phyloP scores from a whole-genome alignment of 2,329 filamentous ascomycete species.

The Aspergillus sp. region DNA sequence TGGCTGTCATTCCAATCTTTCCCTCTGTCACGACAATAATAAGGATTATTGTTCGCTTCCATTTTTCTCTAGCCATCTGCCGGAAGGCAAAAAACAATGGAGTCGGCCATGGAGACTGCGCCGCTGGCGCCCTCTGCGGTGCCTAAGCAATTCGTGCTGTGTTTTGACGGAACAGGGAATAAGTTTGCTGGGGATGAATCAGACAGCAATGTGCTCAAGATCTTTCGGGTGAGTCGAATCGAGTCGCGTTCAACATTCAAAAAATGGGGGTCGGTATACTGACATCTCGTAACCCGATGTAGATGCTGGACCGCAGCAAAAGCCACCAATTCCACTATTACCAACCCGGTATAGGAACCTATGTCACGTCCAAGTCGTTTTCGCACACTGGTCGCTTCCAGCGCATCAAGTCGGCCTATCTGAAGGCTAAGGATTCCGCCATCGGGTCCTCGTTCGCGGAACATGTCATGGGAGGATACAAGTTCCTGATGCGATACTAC shows the following conservation, averaged over 20 bases:
- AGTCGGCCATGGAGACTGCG: conserved; percentile 7
- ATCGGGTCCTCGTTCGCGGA: conserved; percentile 66
- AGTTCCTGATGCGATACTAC: conserved; percentile 63
- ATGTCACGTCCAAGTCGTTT: conserved; percentile 1
- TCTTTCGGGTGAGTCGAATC: conserved; percentile 32
- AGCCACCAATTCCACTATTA: conserved; percentile 4
- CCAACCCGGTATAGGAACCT: conserved; percentile 3
- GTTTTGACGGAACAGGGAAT: conserved; percentile 40
- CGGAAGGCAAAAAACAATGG: neutral
- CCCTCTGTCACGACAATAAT: neutral
- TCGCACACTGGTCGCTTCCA: conserved; percentile 17
- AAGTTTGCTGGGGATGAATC: conserved; percentile 37
- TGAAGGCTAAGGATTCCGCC: conserved; percentile 33
- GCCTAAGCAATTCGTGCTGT: conserved; percentile 35
- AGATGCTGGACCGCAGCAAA: conserved; percentile 5
- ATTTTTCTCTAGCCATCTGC: neutral
- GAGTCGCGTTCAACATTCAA: neutral
- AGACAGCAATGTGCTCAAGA: conserved; percentile 42
- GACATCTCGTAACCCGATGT: neutral
- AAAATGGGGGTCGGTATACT: neutral
- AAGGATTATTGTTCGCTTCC: too few relatives aligned
- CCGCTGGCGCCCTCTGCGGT: conserved; percentile 12
- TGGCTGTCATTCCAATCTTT: neutral
- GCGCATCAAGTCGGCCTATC: conserved; percentile 45
- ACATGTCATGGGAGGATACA: conserved; percentile 70